Percentiles rank a stretch among this genome's conserved stretches.
phyloP scores from a whole-genome alignment of 2,329 filamentous ascomycete species.

The Claviceps paspali region DNA sequence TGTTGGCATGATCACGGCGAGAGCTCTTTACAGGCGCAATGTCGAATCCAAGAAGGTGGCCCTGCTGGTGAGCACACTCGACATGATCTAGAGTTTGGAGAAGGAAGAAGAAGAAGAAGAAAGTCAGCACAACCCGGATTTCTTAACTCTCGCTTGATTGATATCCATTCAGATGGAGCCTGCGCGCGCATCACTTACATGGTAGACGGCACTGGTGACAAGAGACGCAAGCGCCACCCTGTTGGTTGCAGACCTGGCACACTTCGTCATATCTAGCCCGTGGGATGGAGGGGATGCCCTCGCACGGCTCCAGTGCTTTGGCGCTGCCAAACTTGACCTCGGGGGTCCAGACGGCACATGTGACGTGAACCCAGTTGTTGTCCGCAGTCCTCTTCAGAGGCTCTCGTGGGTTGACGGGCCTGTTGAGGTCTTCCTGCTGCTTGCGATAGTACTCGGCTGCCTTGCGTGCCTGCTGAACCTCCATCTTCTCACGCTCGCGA shows the following conservation, averaged over 20 bases:
- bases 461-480: constrained; percentile 69
- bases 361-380: constrained; percentile 97
- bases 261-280: constrained; percentile 55
- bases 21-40: constrained; percentile 81
- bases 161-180: not conserved
- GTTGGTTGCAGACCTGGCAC: constrained; percentile 72
- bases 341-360: constrained; percentile 79
- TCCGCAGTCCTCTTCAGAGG: constrained; percentile 85
- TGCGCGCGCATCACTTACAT: constrained; percentile 21
- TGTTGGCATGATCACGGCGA: constrained; percentile 63
- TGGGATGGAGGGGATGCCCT: constrained; percentile 77
- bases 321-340: constrained; percentile 89
- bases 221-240: constrained; percentile 61
- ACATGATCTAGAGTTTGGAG: constrained; percentile 39
- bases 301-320: constrained; percentile 66
- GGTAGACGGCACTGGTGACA: constrained; percentile 58
- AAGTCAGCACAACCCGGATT: no score
- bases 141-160: not conserved
- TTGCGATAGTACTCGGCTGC: constrained; percentile 70
- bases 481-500: constrained; percentile 70
- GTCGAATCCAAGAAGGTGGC: constrained; percentile 78
- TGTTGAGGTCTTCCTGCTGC: constrained; percentile 69
- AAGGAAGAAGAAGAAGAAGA: constrained; percentile 2
- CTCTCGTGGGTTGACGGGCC: constrained; percentile 72
- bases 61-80: constrained; percentile 73